Evolutionary conservation across 495 filamentous ascomycete species (phyloP), one percentile per base, ranked within the genome.

Genomic region (Daldinia bambusicola): DNA sequence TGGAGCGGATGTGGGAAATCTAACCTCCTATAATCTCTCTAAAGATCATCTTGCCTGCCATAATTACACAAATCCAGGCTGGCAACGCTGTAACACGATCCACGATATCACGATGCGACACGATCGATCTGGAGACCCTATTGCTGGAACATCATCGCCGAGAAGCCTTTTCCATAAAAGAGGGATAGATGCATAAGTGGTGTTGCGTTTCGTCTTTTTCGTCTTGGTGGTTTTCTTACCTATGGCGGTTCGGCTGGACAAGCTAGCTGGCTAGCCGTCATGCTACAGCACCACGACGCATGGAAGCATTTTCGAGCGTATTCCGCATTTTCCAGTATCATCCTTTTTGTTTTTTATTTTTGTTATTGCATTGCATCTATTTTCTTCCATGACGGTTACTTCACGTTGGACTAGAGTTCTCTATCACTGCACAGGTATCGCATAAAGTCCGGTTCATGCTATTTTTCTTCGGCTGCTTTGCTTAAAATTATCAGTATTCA

Each of bases 151-250:
- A 57, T 26, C 4, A 40, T 6, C 53, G 36, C 20, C 20, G 32
- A 18, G 50, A 32, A 13, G 30, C 50, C 4, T 41, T 26, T 38
- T 14, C 4, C 16, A 38, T 41, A 22, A 16, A 38, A 38, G n/a
- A 57, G 16, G 36, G 18, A 38, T 4, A 16, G 6, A 38, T 57
- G 50, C 32, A 57, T 41, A 57, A 4, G 8, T 1, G 16, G n/a
- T 20, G 34, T 57, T 57, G 34, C 32, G 32, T 32, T 22, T 38
- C 55, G 55, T 26, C 55, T 53, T 57, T 53, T 53, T 53, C 30
- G 50, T 32, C 6, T 53, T 30, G 3, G 3, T 26, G 40, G 10
- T 32, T 53, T 53, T 30, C 26, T 53, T 31, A n/a, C 2, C 16
- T 53, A 18, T 53, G 12, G 50, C 26, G 20, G 6, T 51, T 51